phyloP scores from a whole-genome alignment of 1,284 basidiomycete species.

The Entoloma clypeatum region DNA sequence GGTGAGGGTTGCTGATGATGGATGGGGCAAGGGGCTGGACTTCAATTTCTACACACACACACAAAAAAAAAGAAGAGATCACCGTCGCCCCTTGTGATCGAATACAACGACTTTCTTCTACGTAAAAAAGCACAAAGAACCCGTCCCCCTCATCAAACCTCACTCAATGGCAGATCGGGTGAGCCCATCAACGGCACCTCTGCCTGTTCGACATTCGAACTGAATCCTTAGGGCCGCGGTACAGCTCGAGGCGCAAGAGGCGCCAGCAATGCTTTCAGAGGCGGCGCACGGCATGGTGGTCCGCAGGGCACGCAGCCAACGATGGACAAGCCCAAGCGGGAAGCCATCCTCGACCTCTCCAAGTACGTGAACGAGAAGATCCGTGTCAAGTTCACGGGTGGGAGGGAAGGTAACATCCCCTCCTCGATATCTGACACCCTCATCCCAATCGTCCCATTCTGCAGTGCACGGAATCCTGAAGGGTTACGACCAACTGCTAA shows the following conservation, averaged over 20 bases:
- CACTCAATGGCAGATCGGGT: constrained; percentile 60
- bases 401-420: constrained; percentile 73
- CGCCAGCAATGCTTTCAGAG: constrained; percentile 29
- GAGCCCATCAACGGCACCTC: constrained; percentile 22
- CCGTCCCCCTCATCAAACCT: constrained; percentile 11
- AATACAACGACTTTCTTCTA: constrained; percentile 1
- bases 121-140: constrained; percentile 2
- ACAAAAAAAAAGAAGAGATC: constrained; percentile 12
- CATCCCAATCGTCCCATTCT: constrained; percentile 5
- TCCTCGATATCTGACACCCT: neutral
- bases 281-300: constrained; percentile 43
- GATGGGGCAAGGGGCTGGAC: constrained; percentile 16
- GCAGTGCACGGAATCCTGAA: constrained; percentile 90
- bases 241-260: constrained; percentile 44
- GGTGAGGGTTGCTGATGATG: constrained; percentile 18
- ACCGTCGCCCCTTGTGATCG: constrained; percentile 10
- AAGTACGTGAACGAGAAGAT: constrained; percentile 93
- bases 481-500: constrained; percentile 95
- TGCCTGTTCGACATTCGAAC: constrained; percentile 31
- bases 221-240: constrained; percentile 48
- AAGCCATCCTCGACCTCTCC: constrained; percentile 93
- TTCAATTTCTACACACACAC: constrained; percentile 25
- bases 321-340: constrained; percentile 87
- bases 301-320: constrained; percentile 44
- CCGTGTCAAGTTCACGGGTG: constrained; percentile 95